Base-by-base conservation (phyloP, 768 basidiomycete genomes). In the Lepiota venenata region DNA sequence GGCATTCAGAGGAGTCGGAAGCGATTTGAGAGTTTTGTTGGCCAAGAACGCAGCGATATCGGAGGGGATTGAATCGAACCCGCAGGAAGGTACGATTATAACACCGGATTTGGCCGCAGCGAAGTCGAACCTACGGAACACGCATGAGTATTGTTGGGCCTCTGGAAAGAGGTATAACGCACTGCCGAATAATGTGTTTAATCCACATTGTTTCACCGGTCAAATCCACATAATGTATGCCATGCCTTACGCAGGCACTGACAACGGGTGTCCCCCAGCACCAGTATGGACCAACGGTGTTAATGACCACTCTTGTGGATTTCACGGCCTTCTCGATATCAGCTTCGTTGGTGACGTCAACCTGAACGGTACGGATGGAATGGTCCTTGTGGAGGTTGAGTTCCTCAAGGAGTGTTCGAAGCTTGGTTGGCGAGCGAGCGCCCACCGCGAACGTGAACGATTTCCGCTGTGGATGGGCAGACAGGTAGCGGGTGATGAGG, bases 191-290 rank as follows among this genome's bases (percentile, higher is more conserved):
- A 47, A 91, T 85, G 12, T 82, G 70, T 56, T 70, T 71, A 43
- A 88, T 77, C 83, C 86, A 93, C 2, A 74, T 70, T 0, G 77
- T 69, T 66, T 95, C 93, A 7, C 88, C 87, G 1, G 87, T 83
- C 32, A 94, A 72, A 68, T 98, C 95, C 22, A 93, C 83, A 65
- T 96, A 96, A 68, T 95, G 91, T 6, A 82, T 79, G 4, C 88
- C 85, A 55, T 87, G 72, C 35, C 71, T 72, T 4, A 85, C 88
- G 58, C 93, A 96, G 3, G 88, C 85, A 53, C 66, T 64, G 16
- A 92, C 88, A 11, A 93, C 85, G 8, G 82, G 77, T n/a, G 83
- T 83, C 2, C 91, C 88, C 70, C 78, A 88, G 5, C 65, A 64
- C 79, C 81, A 85, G 64, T 79, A 93, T 1, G 91, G 90, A 1